These are phyloP conservation scores for Hymenotorrendiella dingleyae DNA, from an alignment of 2,329 filamentous ascomycete species.

Conservation along the genomic window DNA sequence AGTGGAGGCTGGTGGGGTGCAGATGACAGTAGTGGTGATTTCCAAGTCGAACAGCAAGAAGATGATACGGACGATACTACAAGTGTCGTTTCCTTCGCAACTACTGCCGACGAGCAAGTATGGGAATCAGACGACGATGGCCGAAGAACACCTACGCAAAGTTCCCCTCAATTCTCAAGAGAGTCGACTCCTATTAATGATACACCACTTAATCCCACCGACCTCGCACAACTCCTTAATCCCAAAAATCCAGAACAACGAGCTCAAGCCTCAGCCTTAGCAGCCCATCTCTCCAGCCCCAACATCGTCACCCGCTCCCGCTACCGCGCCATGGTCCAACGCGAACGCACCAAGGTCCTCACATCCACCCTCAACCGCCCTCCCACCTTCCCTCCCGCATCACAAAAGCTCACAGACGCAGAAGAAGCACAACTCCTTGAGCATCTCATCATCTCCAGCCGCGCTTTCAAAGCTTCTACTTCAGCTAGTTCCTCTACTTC, in stretches of 20 bases:
- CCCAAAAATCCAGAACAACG: constrained; percentile 72
- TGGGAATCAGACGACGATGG: constrained; percentile 48
- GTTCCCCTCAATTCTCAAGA: constrained; percentile 44
- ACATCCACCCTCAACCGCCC: constrained; percentile 39
- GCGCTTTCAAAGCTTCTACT: constrained; percentile 15
- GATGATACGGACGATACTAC: constrained; percentile 64
- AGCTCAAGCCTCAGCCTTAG: constrained; percentile 73
- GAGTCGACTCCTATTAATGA: constrained; percentile 56
- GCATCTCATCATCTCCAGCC: constrained; percentile 45
- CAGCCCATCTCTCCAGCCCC: constrained; percentile 68
- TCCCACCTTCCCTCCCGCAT: constrained; percentile 24
- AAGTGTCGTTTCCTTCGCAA: constrained; percentile 63
- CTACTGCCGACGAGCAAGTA: constrained; percentile 39
- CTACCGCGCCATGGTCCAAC: constrained; percentile 62
- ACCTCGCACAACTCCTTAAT: constrained; percentile 75
- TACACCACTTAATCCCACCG: constrained; percentile 55
- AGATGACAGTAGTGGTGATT: constrained; percentile 75
- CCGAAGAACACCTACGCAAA: constrained; percentile 69
- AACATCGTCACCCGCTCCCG: constrained; percentile 75
- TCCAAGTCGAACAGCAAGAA: constrained; percentile 48
- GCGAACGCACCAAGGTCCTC: constrained; percentile 65
- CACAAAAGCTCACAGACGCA: constrained; percentile 43
- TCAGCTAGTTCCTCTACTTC: constrained; percentile 29
- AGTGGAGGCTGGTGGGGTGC: constrained; percentile 80
- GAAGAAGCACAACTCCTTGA: constrained; percentile 58